Base-by-base conservation (phyloP, 805 yeast species). In the Pichia rugopelliculosa region DNA sequence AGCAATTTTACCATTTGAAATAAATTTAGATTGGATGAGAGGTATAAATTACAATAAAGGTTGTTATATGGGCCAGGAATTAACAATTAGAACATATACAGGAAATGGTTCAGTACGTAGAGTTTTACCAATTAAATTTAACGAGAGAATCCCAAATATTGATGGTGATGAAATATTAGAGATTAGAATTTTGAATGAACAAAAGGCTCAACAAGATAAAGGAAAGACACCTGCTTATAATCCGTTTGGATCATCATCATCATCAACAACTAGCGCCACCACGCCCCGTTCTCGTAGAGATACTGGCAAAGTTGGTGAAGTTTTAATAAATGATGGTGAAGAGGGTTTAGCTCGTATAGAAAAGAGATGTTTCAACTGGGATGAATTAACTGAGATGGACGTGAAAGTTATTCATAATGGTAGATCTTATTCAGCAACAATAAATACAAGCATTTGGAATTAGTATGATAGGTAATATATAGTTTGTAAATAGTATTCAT, bases 1-100 rank as follows among this genome's bases (percentile, higher is more conserved):
- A 15, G 73, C 75, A 59, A 57, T 79, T 54, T 67, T 93, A 3
- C 99, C 99, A 1, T 75, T 93, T 56, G 98, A 93, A 56, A 72
- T 78, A 50, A 87, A 87, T 61, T 68, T 90, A 54, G 99, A 93
- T 64, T 79, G 75, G 56, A 77, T 79, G 67, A 83, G 86, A 54
- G 95, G 91, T 0, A 73, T 93, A 13, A 87, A 91, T 46, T 78
- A 83, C 44, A 83, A 88, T 53, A 93, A 93, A 64, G 99, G 99
- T 2, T 93, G 99, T 62, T 93, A 93, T 58, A 82, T 88, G 15
- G 99, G 99, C 1, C 99, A 93, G 65, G 99, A 93, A 62, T 71
- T 93, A 44, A 90, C 97, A 0, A 88, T 90, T 17, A 75, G 99
- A 57, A 84, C 97, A 0, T 82, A 75, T 59, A 87, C 86, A 51